phyloP scores from a whole-genome alignment of 768 basidiomycete genomes.

The Rhizopogon sp. region DNA sequence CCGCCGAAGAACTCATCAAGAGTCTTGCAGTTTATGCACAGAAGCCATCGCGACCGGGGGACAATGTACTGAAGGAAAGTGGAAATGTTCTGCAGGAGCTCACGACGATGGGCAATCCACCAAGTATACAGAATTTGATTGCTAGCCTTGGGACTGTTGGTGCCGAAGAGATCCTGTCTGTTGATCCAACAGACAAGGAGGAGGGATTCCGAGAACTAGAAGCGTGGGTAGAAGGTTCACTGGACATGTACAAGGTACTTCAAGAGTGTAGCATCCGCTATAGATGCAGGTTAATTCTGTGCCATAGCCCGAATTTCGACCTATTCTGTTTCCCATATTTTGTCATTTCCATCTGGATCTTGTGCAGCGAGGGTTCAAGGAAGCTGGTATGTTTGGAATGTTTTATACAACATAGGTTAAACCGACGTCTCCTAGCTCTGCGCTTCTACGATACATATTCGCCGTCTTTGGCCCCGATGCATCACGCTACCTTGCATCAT shows the following conservation, averaged over 20 bases:
- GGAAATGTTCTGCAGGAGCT: conserved; percentile 63
- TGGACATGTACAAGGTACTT: conserved; percentile 86
- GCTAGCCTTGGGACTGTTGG: conserved; percentile 75
- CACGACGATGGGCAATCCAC: conserved; percentile 61
- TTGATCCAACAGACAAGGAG: conserved; percentile 81
- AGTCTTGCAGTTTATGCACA: conserved; percentile 64
- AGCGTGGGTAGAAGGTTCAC: conserved; percentile 83
- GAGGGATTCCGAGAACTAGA: conserved; percentile 84
- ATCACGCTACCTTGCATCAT: conserved; percentile 67
- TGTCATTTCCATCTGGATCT: conserved; percentile 97
- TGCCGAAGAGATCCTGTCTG: conserved; percentile 74
- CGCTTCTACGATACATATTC: conserved; percentile 74
- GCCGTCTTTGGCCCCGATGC: conserved; percentile 56
- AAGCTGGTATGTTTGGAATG: conserved; percentile 61
- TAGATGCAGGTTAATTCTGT: conserved; percentile 7
- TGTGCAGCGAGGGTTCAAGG: conserved; percentile 83
- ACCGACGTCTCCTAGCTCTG: conserved; percentile 44
- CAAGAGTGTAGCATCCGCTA: background rate
- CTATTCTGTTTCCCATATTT: conserved; percentile 93
- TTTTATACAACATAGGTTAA: background rate
- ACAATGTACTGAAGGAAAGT: conserved; percentile 68
- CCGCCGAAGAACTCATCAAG: conserved; percentile 50
- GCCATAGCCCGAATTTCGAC: conserved; percentile 83
- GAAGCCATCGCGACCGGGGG: conserved; percentile 60
- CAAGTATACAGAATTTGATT: conserved; percentile 71